Evolutionary conservation across 352 stramenopile genomes (phyloP), one percentile per base, ranked within the genome.

Genomic region (Phytophthora capsici): DNA sequence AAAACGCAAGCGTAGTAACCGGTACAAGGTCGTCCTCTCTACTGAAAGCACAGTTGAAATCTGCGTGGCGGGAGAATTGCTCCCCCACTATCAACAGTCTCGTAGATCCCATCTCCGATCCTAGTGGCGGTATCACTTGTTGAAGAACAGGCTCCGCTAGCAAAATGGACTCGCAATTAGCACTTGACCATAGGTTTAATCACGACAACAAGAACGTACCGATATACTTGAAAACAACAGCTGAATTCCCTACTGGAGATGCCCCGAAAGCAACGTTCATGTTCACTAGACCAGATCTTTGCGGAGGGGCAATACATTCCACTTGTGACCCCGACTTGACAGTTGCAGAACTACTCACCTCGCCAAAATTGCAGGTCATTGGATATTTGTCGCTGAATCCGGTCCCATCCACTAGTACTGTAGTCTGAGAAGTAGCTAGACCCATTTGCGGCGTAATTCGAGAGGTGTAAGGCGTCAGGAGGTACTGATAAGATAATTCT

Each of bases 291-390:
- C 57, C 50, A 10, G 51, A 14, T 7, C 10, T 49, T 32, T 70
- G 44, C 7, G 69, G 56, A 37, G 63, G 64, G 1, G 71, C 71
- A 14, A 58, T n/a, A 44, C 73, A 85, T 45, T 48, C 10, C 20
- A 82, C 9, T 41, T 63, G 20, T n/a, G 61, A 63, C 2, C 48
- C 43, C 48, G 77, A 81, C n/a, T 46, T 56, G 0, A 61, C 44
- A 20, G 57, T 40, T 32, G 63, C 67, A 22, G 38, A 23, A 26
- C 44, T 62, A 26, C 26, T 57, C 12, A 48, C 30, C 22, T 38
- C 47, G 12, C 71, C 78, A 60, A 87, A 69, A n/a, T 59, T 48
- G 50, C 75, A 87, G 9, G 41, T 17, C 23, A 83, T 60, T 3
- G 55, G 51, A 23, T 63, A 73, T 2, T 60, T 44, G 2, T 56